Percentiles rank a stretch among this genome's conserved stretches.
phyloP scores from a whole-genome alignment of 1,139 yeast species.

The Hyphopichia fennica region DNA sequence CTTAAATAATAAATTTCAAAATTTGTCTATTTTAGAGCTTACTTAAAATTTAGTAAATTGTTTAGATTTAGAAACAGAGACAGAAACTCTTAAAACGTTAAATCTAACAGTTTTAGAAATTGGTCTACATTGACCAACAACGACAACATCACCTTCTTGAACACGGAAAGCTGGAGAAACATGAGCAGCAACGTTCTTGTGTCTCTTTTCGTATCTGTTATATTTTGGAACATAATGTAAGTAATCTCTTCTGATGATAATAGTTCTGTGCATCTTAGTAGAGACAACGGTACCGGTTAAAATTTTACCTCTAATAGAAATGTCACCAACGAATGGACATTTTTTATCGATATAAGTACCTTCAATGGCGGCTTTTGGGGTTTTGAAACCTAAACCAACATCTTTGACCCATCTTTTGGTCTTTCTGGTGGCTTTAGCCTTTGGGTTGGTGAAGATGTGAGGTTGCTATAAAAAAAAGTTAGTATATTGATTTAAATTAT shows the following conservation, averaged over 20 bases:
- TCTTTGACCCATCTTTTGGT: slow-evolving; percentile 99
- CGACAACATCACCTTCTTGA: slow-evolving; percentile 97
- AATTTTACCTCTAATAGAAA: slow-evolving; percentile 99
- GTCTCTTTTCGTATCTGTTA: slow-evolving; percentile 99
- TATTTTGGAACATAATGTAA: slow-evolving; percentile 99
- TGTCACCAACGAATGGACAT: slow-evolving; percentile 97
- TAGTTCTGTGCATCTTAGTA: slow-evolving; percentile 99
- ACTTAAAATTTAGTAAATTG: slow-evolving; percentile 94
- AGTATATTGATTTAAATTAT: slow-evolving; percentile 24
- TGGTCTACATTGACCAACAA: slow-evolving; percentile 99
- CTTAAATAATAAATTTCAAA: background rate
- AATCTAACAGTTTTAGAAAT: slow-evolving; percentile 99
- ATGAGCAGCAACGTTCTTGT: slow-evolving; percentile 99
- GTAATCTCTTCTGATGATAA: slow-evolving; percentile 99
- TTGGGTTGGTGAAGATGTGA: slow-evolving; percentile 99
- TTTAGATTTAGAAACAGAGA: slow-evolving; percentile 87
- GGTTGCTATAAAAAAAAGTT: slow-evolving; percentile 73
- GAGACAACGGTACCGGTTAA: slow-evolving; percentile 98
- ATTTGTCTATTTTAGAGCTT: background rate
- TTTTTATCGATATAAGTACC: slow-evolving; percentile 99
- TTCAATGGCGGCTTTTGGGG: slow-evolving; percentile 98
- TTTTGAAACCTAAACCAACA: slow-evolving; percentile 99
- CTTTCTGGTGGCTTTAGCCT: slow-evolving; percentile 97
- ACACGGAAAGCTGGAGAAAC: slow-evolving; percentile 99
- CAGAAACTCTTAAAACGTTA: slow-evolving; percentile 96